Percentiles rank a stretch among this genome's conserved stretches.
These are phyloP conservation scores for Auricularia cornea DNA, from an alignment of 768 basidiomycete species.

Conservation along the genomic window DNA sequence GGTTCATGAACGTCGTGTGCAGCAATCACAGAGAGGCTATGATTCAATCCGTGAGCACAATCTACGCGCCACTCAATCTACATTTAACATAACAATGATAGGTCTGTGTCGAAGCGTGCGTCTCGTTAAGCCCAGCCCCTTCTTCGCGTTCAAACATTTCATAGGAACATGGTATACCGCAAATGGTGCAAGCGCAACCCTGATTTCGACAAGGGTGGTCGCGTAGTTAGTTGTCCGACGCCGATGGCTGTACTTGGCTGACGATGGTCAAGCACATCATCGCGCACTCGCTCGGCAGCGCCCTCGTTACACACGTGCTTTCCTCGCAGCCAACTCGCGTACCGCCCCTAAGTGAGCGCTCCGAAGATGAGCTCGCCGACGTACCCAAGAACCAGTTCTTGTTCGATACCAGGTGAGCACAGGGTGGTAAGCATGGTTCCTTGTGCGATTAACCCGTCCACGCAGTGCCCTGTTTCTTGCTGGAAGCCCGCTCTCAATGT, in stretches of 20 bases:
- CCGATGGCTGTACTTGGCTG: neutral
- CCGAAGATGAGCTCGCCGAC: neutral
- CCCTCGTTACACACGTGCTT: constrained; percentile 32
- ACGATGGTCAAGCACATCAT: constrained; percentile 25
- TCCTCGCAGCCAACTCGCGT: constrained; percentile 30
- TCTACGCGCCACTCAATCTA: neutral
- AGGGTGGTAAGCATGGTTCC: neutral
- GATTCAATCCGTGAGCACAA: constrained; percentile 30
- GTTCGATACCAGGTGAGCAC: constrained; percentile 19
- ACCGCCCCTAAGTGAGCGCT: neutral
- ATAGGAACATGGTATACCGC: constrained; percentile 30
- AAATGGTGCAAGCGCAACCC: constrained; percentile 36
- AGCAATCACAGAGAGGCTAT: constrained; percentile 31
- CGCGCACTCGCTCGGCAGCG: constrained; percentile 35
- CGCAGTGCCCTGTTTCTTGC: constrained; percentile 27
- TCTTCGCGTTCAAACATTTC: constrained; percentile 2
- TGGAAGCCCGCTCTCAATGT: constrained; percentile 34
- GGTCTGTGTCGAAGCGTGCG: constrained; percentile 27
- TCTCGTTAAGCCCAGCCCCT: neutral
- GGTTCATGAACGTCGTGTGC: neutral
- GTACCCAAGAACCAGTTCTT: constrained; percentile 23
- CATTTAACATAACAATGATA: neutral
- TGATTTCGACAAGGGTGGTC: constrained; percentile 26
- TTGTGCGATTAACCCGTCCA: neutral
- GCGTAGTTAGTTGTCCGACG: constrained; percentile 18